These are phyloP conservation scores for Agapanthus africanus DNA, from an alignment of 106 monocot species.

Conservation along the genomic window DNA sequence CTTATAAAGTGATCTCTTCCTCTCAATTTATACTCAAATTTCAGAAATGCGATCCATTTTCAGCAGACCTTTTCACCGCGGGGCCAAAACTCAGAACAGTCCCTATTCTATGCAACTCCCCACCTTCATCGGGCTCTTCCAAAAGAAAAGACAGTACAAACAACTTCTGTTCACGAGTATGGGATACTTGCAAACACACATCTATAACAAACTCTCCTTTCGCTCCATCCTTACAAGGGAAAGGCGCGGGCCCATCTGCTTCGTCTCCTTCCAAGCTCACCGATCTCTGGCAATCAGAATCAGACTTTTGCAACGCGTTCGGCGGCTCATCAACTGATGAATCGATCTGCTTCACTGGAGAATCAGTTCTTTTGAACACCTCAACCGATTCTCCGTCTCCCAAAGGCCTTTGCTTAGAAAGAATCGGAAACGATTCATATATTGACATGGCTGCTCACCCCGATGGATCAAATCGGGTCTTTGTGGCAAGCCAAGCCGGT, in stretches of 20 bases:
- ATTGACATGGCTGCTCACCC: constrained; percentile 75
- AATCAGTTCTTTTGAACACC: constrained; percentile 47
- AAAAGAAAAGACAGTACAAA: constrained; percentile 15
- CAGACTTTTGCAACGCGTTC: constrained; percentile 62
- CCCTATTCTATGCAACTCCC: constrained; percentile 66
- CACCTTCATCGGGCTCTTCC: constrained; percentile 12
- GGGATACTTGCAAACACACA: constrained; percentile 61
- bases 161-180: constrained; percentile 55
- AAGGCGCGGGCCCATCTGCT: constrained; percentile 28
- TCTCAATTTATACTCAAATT: constrained; percentile 4
- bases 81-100: constrained; percentile 23
- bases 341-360: constrained; percentile 56
- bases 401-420: constrained; percentile 76
- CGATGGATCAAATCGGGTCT: constrained; percentile 84
- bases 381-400: constrained; percentile 30
- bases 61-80: constrained; percentile 44
- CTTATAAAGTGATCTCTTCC: too few species aligned
- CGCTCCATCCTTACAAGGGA: constrained; percentile 27
- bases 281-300: constrained; percentile 58
- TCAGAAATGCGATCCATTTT: constrained; percentile 84
- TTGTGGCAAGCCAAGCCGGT: constrained; percentile 61
- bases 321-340: constrained; percentile 43
- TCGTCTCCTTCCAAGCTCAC: constrained; percentile 47
- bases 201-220: constrained; percentile 63
- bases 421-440: constrained; percentile 56